Percentiles rank a stretch among this genome's conserved stretches.
Conservation (phyloP, 2,329 filamentous ascomycete genomes). For the Diplocarpon mali region DNA sequence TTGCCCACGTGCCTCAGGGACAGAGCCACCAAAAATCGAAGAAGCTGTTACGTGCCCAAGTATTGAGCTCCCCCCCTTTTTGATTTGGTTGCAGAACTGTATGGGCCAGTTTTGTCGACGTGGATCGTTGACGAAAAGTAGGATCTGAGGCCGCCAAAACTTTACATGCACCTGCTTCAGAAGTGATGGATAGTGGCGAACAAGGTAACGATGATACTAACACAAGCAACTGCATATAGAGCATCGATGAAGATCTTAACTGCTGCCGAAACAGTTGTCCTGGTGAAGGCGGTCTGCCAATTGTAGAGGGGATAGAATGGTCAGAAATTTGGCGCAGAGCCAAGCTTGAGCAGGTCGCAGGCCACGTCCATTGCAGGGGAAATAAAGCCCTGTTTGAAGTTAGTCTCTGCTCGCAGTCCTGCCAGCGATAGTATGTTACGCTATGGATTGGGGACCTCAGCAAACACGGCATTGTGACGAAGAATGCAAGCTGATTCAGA, state of each 20-base stretch:
- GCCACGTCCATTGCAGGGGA: constrained; percentile 83
- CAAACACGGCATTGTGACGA: constrained; percentile 90
- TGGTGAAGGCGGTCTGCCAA: constrained; percentile 68
- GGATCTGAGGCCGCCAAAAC: constrained; percentile 83
- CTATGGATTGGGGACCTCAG: too few species aligned
- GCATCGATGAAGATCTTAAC: constrained; percentile 77
- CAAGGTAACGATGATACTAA: constrained; percentile 61
- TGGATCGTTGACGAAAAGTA: constrained; percentile 73
- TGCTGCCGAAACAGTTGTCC: constrained; percentile 62
- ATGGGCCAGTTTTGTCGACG: constrained; percentile 74
- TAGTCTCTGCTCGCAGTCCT: too few species aligned
- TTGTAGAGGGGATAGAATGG: constrained; percentile 85
- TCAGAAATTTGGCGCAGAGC: constrained; percentile 79
- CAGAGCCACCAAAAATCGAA: constrained; percentile 65
- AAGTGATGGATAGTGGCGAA: constrained; percentile 79
- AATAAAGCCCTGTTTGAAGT: too few species aligned
- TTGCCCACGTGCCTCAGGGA: constrained; percentile 71
- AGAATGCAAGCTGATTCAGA: constrained; percentile 78
- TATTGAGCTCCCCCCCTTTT: constrained; percentile 74
- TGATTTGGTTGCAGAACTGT: constrained; percentile 83
- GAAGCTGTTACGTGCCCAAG: constrained; percentile 82
- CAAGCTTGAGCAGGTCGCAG: constrained; percentile 76
- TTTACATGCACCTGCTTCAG: constrained; percentile 83
- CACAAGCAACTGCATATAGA: constrained; percentile 64
- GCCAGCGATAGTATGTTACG: too few species aligned